Base-by-base conservation (phyloP, 148 eudicot species). In the Gaultheria prostrata region DNA sequence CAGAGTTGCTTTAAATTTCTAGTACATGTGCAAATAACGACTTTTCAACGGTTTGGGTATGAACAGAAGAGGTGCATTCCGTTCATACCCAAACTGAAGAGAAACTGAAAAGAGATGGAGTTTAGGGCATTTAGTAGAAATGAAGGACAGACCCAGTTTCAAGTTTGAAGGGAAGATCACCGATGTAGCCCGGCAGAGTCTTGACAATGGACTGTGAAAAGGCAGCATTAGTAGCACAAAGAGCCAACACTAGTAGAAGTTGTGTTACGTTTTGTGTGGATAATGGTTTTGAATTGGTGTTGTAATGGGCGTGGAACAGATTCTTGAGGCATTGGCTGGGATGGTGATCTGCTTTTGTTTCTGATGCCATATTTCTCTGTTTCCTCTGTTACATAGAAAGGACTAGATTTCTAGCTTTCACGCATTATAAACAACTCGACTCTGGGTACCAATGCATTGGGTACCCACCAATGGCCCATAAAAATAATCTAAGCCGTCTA, bases 91-190 rank as follows among this genome's bases (percentile, higher is more conserved):
- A 1, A 3, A 26, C 30, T 11, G 32, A 2, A 63, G 70, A n/a
- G 70, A 63, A 63, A 24, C 32, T 14, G 6, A n/a, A n/a, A n/a
- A n/a, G n/a, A n/a, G n/a, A n/a, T n/a, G n/a, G n/a, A n/a, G n/a
- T n/a, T n/a, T n/a, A n/a, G n/a, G n/a, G n/a, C n/a, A 4, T 51
- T 70, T 59, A 61, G 30, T 6, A 61, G 11, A n/a, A n/a, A 11
- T 8, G 2, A 33, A 13, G 81, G 20, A 76, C 80, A 49, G n/a
- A 85, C 87, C 87, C 87, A 6, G 87, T 86, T 82, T 86, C 87
- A 61, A 86, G 87, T 24, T 78, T 79, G 76, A 86, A 86, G 49
- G 87, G 87, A 24, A 86, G 87, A 0, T 78, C 39, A 7, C 87
- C 85, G 1, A 51, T 0, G 33, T 24, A 86, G 39, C 87, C 83